These are phyloP conservation scores for Tieghemiomyces parasiticus DNA, from an alignment of 192 early-diverging fungal genomes.

Conservation along the genomic window DNA sequence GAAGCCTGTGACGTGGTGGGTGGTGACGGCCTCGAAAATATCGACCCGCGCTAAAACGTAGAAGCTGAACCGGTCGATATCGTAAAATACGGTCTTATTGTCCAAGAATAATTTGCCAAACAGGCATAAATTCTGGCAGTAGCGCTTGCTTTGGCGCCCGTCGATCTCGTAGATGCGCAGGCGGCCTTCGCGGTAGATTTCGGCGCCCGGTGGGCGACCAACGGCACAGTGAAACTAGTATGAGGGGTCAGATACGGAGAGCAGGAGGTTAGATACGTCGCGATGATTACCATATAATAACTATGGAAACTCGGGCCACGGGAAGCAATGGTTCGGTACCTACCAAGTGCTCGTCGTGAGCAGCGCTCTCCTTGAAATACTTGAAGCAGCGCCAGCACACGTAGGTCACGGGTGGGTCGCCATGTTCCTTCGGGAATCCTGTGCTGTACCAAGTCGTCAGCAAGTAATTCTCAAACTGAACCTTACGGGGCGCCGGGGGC, in stretches of 20 bases:
- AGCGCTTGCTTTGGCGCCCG: slow-evolving; percentile 75
- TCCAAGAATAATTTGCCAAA: slow-evolving; percentile 92
- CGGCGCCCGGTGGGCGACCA: slow-evolving; percentile 55
- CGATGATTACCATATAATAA: slow-evolving; percentile 1
- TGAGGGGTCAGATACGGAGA: background rate
- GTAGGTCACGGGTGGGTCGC: slow-evolving; percentile 46
- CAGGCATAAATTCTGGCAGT: slow-evolving; percentile 89
- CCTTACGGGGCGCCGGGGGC: slow-evolving; percentile 8
- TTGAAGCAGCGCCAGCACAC: slow-evolving; percentile 89
- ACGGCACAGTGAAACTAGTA: slow-evolving; percentile 38
- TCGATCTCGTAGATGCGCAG: slow-evolving; percentile 72
- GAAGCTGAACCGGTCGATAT: slow-evolving; percentile 86
- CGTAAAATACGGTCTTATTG: slow-evolving; percentile 93
- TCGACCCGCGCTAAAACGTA: slow-evolving; percentile 64
- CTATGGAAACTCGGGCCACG: background rate
- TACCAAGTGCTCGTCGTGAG: slow-evolving; percentile 49
- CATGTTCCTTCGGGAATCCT: slow-evolving; percentile 88
- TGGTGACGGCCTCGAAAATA: slow-evolving; percentile 11
- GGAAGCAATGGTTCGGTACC: slow-evolving; percentile 6
- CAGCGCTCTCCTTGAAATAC: slow-evolving; percentile 69
- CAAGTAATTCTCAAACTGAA: slow-evolving; percentile 60
- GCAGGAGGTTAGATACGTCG: slow-evolving; percentile 5
- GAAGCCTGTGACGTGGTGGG: slow-evolving; percentile 70
- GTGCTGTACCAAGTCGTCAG: slow-evolving; percentile 91
- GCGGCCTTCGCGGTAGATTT: slow-evolving; percentile 60